phyloP scores from a whole-genome alignment of 768 basidiomycete species.

The Auricularia sp. region DNA sequence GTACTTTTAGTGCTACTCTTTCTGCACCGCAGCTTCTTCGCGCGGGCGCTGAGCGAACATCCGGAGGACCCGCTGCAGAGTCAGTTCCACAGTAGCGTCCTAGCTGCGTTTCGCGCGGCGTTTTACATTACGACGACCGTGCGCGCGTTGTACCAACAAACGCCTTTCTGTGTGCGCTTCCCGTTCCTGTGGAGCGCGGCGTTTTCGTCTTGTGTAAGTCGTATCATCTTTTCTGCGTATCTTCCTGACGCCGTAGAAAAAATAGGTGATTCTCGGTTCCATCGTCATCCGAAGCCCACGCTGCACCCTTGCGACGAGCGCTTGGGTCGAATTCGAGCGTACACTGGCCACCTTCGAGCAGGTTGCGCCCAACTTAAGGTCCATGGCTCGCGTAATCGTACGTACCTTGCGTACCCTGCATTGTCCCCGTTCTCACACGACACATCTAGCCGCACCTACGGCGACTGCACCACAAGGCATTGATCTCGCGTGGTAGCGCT shows the following conservation, averaged over 20 bases:
- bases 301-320: too few species aligned
- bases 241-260: background rate
- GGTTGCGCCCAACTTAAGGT: too few species aligned
- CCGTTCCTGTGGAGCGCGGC: background rate
- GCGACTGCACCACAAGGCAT: background rate
- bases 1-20: constrained; percentile 48
- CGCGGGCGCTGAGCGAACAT: constrained; percentile 56
- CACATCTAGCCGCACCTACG: too few species aligned
- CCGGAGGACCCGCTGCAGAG: constrained; percentile 61
- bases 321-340: too few species aligned
- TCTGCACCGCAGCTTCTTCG: constrained; percentile 68
- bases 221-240: background rate
- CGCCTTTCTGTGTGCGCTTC: background rate
- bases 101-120: constrained; percentile 46
- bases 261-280: background rate
- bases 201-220: background rate
- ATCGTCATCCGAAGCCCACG: background rate
- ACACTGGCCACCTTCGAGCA: too few species aligned
- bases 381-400: too few species aligned
- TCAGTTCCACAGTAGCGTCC: constrained; percentile 54
- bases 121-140: background rate
- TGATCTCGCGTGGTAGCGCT: background rate
- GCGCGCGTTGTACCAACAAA: background rate
- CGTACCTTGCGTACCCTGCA: too few species aligned
- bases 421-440: too few species aligned